Evolutionary conservation across 139 green algal species (phyloP).

Genomic region (Marvania coccoides): DNA sequence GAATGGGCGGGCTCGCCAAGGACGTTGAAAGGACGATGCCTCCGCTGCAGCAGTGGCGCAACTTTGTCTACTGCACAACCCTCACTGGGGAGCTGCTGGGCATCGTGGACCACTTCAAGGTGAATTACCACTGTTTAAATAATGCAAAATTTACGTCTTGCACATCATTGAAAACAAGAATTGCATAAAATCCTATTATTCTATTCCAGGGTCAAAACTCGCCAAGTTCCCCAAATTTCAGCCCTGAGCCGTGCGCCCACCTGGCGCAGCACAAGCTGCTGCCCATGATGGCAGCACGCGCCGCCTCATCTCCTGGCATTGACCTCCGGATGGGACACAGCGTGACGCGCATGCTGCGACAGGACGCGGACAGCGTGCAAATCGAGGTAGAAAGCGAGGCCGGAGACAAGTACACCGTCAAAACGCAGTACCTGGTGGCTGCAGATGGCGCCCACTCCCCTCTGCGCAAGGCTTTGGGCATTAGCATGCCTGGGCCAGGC

Average conservation of each 20-base stretch:
- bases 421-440: constrained; percentile 40
- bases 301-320: not conserved
- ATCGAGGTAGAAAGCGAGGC: constrained; percentile 9
- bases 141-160: too few species aligned
- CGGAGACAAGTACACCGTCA: not conserved
- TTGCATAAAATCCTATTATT: too few species aligned
- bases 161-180: too few species aligned
- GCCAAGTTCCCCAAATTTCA: constrained; percentile 24
- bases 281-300: constrained; percentile 46
- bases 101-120: constrained; percentile 80
- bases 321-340: constrained; percentile 22
- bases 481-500: constrained; percentile 43
- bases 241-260: constrained; percentile 68
- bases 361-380: constrained; percentile 1
- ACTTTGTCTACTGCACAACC: constrained; percentile 72
- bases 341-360: not conserved
- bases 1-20: constrained; percentile 27
- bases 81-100: constrained; percentile 49
- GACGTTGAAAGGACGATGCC: constrained; percentile 45
- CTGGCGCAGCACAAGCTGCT: constrained; percentile 81
- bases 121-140: too few species aligned
- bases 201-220: constrained; percentile 32
- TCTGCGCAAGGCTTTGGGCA: constrained; percentile 35
- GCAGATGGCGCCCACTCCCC: constrained; percentile 64
- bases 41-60: constrained; percentile 70